Base-by-base conservation (phyloP, 2,329 filamentous ascomycete genomes). In the Hypocrella siamensis region DNA sequence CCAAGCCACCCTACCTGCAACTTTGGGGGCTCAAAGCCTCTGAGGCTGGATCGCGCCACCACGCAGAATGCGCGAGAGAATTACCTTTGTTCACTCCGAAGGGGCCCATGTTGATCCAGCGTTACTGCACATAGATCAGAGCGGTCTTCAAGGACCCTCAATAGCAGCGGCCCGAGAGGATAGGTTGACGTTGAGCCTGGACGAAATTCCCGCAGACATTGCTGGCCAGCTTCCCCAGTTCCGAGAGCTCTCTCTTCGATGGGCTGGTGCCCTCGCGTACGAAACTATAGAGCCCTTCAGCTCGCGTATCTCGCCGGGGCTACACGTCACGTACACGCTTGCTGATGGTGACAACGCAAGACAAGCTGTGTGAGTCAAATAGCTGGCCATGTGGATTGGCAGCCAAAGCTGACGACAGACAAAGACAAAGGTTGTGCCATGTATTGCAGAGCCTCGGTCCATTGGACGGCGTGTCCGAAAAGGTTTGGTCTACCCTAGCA, bases 251-350 rank as follows among this genome's bases (percentile, higher is more conserved):
- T 79, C 88, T 52, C 59, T 94, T 36, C 72, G 79, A 49, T 93
- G 85, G 82, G 66, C 70, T n/a, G 70, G 74, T 11, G 58, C 71
- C 3, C 44, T 47, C 6, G 45, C 63, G 2, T 77, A 76, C 48
- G 58, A 68, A 25, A 60, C 68, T 2, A 58, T 77, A 28, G 65
- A 75, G 25, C 86, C 86, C 2, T 78, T 90, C 45, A 61, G 70
- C 27, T 84, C 84, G 31, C 70, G 80, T 36, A 54, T 85, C 11
- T 75, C 83, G 2, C 76, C 86, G 1, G 88, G 88, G 3, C 58
- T 96, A 16, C 85, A 94, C 58, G 61, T 85, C 17, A 80, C 80
- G 44, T 85, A 77, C 48, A 80, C 78, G 0, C 79, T 79, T 1
- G 17, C 32, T 9, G 34, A 33, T 17, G 26, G 38, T 26, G 18